Evolutionary conservation across 2,329 filamentous ascomycete genomes (phyloP).

Genomic region (Alternaria arborescens): DNA sequence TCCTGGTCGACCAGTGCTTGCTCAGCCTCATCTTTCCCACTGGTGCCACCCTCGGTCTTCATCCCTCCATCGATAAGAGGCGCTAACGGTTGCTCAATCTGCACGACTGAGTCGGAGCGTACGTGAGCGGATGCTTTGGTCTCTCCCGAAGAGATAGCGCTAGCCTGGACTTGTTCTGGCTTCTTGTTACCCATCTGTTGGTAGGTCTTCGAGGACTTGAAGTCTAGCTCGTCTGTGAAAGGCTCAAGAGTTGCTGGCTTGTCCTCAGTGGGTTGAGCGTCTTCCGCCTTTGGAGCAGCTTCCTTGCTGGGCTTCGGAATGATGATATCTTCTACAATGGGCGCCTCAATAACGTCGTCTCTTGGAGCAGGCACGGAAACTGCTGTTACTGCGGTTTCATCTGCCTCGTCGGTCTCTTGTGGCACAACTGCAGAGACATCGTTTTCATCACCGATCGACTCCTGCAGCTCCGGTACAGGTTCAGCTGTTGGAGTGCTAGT

Average conservation of each 20-base stretch:
- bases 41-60: no score
- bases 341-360: neutral
- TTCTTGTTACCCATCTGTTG: constrained; percentile 24
- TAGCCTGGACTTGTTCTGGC: neutral
- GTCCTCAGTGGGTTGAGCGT: constrained; percentile 9
- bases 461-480: neutral
- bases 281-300: constrained; percentile 1
- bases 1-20: no score
- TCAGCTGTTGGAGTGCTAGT: constrained; percentile 9
- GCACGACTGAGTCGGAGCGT: constrained; percentile 27
- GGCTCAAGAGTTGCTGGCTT: constrained; percentile 17
- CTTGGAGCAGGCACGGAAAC: neutral
- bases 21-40: no score
- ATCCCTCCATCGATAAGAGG: neutral
- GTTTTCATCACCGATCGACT: neutral
- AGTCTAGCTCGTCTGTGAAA: constrained; percentile 29
- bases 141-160: neutral
- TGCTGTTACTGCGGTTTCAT: neutral
- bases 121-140: constrained; percentile 4
- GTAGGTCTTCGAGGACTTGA: constrained; percentile 24
- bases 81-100: constrained; percentile 9
- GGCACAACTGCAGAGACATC: neutral
- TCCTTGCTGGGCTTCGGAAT: neutral
- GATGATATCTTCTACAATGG: neutral
- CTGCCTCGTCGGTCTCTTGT: neutral